Conservation (phyloP, 139 green algal genomes). For the Picochlorum sp. region DNA sequence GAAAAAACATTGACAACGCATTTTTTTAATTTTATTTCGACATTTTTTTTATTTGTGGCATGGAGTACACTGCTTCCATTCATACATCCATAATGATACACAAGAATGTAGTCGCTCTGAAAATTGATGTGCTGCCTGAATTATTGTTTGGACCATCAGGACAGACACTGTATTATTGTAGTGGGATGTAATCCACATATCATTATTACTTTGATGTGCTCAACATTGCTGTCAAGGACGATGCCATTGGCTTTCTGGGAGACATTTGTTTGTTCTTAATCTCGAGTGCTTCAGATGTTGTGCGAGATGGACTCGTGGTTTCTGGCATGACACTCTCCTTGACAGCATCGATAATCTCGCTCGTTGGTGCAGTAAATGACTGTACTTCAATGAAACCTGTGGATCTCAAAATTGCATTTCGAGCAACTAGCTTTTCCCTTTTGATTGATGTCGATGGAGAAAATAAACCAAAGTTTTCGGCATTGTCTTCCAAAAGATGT, state of each 20-base stretch:
- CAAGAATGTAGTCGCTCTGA: too few relatives aligned
- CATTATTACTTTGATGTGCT: not conserved
- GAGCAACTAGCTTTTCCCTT: constrained; percentile 32
- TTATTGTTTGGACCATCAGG: too few relatives aligned
- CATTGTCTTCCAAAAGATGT: constrained; percentile 28
- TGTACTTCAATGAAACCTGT: constrained; percentile 44
- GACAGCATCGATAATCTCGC: constrained; percentile 22
- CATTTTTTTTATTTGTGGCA: too few relatives aligned
- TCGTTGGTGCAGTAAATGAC: not conserved
- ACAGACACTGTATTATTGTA: too few relatives aligned
- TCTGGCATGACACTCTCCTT: constrained; percentile 11
- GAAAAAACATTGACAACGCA: too few relatives aligned
- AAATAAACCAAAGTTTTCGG: constrained; percentile 5
- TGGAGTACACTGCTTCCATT: too few relatives aligned
- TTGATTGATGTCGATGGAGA: constrained; percentile 29
- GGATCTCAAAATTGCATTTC: constrained; percentile 44
- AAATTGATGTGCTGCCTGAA: too few relatives aligned
- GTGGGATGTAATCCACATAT: too few relatives aligned
- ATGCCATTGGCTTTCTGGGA: not conserved
- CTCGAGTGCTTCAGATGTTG: not conserved
- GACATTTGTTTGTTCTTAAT: not conserved
- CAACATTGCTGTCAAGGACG: constrained; percentile 2
- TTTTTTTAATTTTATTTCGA: too few relatives aligned
- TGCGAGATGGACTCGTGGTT: not conserved
- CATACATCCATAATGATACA: too few relatives aligned